phyloP scores from a whole-genome alignment of 345 rosid species.

The Citrus sinensis region DVS_A1.0 CM039165.1:22652501-22653000 shows the following conservation, averaged over 20 bases:
- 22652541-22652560: constrained; percentile 85
- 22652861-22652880: constrained; percentile 92
- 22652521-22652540: constrained; percentile 64
- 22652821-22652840: constrained; percentile 64
- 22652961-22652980: neutral
- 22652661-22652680: constrained; percentile 35
- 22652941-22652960: neutral
- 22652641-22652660: constrained; percentile 46
- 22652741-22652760: constrained; percentile 33
- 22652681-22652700: constrained; percentile 29
- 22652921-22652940: neutral
- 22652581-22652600: constrained; percentile 90
- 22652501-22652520: constrained; percentile 52
- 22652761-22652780: constrained; percentile 42
- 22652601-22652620: constrained; percentile 63
- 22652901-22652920: constrained; percentile 80
- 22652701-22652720: constrained; percentile 21
- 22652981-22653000: constrained; percentile 3
- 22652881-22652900: constrained; percentile 86
- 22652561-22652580: constrained; percentile 97
- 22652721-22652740: constrained; percentile 32
- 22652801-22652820: constrained; percentile 58
- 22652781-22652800: constrained; percentile 46
- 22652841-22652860: constrained; percentile 74
- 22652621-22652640: constrained; percentile 51